Evolutionary conservation across 805 yeast species (phyloP), one percentile per base, ranked within the genome.

Genomic region (Ogataea paradorogensis): DNA sequence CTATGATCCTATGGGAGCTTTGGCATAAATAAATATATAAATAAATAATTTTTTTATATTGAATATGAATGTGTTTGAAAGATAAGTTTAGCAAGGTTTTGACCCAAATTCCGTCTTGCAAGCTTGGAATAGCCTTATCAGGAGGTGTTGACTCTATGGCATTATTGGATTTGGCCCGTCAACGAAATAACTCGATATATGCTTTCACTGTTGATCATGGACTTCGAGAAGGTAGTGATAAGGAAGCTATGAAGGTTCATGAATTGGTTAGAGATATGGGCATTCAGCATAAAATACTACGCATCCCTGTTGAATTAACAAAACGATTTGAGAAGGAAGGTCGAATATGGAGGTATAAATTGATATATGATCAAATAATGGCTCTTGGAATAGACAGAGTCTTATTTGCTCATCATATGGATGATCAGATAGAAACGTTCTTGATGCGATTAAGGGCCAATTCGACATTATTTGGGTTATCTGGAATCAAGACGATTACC

Each of bases 111-210:
- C 10, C 26, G 11, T 16, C 16, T 14, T 13, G 23, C 18, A 10
- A 16, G 18, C 15, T 33, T 5, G 37, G 38, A 3, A 58, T 85
- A 13, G 88, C 89, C 0, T 70, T 85, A 1, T 80, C 88, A 11
- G 95, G 95, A 1, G 95, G 95, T 1, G 88, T 82, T 0, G 95
- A 85, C 55, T 84, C 93, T 1, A 79, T 84, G 78, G 80, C 84
- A 10, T 57, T 85, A 30, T 68, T 84, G 0, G 71, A 71, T 47
- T 62, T 83, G 14, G 56, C 81, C 4, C 43, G 66, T 9, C 4
- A 23, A 23, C n/a, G 9, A 9, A 7, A 23, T 23, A 11, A 9
- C 4, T 11, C 25, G n/a, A 23, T 79, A 1, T 58, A 60, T 37
- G 86, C 88, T 3, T 65, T 82, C 26, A 81, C 90, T 0, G 73